Conservation (phyloP, 495 filamentous ascomycete species). For the Penicillium ucsense region DNA sequence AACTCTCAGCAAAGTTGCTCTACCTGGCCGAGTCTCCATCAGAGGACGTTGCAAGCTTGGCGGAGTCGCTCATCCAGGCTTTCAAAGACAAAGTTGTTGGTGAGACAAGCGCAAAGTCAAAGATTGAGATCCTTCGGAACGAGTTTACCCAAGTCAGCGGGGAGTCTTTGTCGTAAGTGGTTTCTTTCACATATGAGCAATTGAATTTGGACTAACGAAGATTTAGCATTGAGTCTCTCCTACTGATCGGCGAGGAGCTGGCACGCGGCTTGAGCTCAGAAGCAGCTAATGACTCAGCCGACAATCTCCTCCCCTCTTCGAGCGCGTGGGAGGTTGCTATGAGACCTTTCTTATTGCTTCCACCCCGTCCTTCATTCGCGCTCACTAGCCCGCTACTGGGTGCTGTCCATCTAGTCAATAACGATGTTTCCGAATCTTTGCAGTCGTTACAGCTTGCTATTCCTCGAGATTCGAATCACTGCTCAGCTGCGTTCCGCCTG, state of each 20-base stretch:
- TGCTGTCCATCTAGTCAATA: constrained; percentile 53
- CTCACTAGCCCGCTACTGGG: constrained; percentile 65
- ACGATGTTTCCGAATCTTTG: constrained; percentile 17
- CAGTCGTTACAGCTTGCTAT: constrained; percentile 19
- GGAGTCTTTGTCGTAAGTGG: constrained; percentile 44
- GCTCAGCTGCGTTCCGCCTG: constrained; percentile 65
- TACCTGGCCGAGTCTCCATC: constrained; percentile 46
- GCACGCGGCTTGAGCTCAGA: constrained; percentile 27
- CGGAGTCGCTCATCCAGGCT: constrained; percentile 33
- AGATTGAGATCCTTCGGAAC: constrained; percentile 41
- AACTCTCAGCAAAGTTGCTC: constrained; percentile 45
- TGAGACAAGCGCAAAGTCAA: constrained; percentile 29
- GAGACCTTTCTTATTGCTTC: constrained; percentile 44
- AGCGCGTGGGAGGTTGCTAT: constrained; percentile 45
- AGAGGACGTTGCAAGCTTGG: constrained; percentile 43
- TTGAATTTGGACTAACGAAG: constrained; percentile 7
- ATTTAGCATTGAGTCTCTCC: constrained; percentile 42
- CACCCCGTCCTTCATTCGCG: constrained; percentile 53
- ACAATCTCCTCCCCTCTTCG: constrained; percentile 39
- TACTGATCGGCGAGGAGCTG: constrained; percentile 43
- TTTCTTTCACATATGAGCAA: neutral
- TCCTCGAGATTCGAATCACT: constrained; percentile 54
- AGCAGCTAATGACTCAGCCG: constrained; percentile 20
- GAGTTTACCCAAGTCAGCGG: constrained; percentile 40
- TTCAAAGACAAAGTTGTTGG: constrained; percentile 29